Evolutionary conservation across 306 rosid genomes (phyloP).

Genomic region (Casuarina equisetifolia): DNA sequence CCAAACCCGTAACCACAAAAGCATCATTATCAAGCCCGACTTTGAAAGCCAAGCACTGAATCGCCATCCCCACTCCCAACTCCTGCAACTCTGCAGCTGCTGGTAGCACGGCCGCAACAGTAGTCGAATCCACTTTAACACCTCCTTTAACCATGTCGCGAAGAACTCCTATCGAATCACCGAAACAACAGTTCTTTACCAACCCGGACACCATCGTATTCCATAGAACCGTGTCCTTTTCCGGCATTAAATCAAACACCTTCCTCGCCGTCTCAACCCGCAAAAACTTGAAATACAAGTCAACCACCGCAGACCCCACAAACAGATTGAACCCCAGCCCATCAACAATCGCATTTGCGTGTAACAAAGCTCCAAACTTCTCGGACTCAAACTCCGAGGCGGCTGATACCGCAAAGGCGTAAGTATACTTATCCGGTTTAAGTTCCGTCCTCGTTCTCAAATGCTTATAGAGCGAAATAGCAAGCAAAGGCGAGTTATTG

Average conservation of each 20-base stretch:
- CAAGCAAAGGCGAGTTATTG: slow-evolving; percentile 47
- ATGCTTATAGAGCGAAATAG: slow-evolving; percentile 60
- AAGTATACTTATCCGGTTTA: slow-evolving; percentile 66
- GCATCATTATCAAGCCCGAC: slow-evolving; percentile 55
- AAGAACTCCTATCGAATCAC: slow-evolving; percentile 46
- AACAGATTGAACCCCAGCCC: slow-evolving; percentile 56
- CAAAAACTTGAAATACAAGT: slow-evolving; percentile 56
- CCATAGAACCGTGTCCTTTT: slow-evolving; percentile 70
- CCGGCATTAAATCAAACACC: slow-evolving; percentile 75
- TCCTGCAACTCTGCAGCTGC: slow-evolving; percentile 76
- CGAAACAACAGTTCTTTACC: slow-evolving; percentile 56
- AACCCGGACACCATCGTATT: slow-evolving; percentile 80
- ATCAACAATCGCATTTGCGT: slow-evolving; percentile 64
- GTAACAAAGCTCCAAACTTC: slow-evolving; percentile 52
- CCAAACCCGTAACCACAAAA: slow-evolving; percentile 72
- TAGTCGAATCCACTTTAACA: slow-evolving; percentile 55
- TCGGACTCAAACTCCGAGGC: slow-evolving; percentile 44
- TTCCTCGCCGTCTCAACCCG: slow-evolving; percentile 59
- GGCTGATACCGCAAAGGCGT: slow-evolving; percentile 58
- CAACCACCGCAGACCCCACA: slow-evolving; percentile 73
- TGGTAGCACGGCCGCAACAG: slow-evolving; percentile 67
- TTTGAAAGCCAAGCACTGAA: slow-evolving; percentile 74
- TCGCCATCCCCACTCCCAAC: slow-evolving; percentile 55
- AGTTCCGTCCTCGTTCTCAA: slow-evolving; percentile 52
- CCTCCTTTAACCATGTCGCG: slow-evolving; percentile 55